Conservation (phyloP, 495 filamentous ascomycete species). For the Xylaria intraflava region DNA sequence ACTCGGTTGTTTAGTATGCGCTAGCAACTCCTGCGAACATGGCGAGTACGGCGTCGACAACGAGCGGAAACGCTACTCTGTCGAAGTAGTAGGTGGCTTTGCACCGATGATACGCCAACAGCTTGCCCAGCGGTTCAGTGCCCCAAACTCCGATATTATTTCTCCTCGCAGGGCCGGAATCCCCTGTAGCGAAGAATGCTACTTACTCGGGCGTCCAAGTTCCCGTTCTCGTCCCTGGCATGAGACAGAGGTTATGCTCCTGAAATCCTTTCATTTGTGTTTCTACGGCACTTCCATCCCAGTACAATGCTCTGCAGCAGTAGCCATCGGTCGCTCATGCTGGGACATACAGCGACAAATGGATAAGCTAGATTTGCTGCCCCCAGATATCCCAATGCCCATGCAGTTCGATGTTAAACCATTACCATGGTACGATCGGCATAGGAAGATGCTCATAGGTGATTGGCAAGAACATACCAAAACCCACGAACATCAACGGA, state of each 20-base stretch:
- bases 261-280: conserved; percentile 31
- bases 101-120: conserved; percentile 23
- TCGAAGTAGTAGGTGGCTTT: conserved; percentile 29
- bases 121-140: conserved; percentile 12
- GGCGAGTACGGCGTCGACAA: conserved; percentile 43
- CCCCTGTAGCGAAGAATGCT: conserved; percentile 40
- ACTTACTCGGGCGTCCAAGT: conserved; percentile 27
- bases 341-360: conserved; percentile 46
- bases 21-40: conserved; percentile 45
- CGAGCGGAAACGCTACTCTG: conserved; percentile 36
- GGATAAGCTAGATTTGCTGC: conserved; percentile 28
- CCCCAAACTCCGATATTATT: conserved; percentile 1
- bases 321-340: conserved; percentile 40
- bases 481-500: conserved; percentile 38
- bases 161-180: conserved; percentile 9
- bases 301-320: conserved; percentile 36
- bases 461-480: conserved; percentile 43
- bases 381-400: conserved; percentile 18
- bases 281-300: conserved; percentile 31
- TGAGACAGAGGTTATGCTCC: conserved; percentile 33
- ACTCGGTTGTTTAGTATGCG: conserved; percentile 42
- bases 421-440: conserved; percentile 42
- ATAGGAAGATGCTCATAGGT: conserved; percentile 38
- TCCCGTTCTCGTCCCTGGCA: conserved; percentile 30
- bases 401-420: conserved; percentile 28